Base-by-base conservation (phyloP, 2,329 filamentous ascomycete genomes). In the Monilinia fructicola region DNA sequence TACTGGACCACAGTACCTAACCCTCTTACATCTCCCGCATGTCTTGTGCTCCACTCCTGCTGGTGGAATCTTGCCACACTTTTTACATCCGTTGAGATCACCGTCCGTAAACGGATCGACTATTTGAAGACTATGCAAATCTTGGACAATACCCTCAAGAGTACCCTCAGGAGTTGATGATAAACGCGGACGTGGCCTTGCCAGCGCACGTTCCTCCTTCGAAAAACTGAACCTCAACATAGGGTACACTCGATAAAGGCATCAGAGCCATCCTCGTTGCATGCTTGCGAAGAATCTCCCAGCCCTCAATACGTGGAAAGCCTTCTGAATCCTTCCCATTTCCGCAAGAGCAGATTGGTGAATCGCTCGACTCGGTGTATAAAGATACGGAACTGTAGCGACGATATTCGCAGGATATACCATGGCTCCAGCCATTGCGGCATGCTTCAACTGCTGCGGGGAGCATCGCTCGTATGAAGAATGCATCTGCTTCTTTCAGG, bases 371-470 rank as follows among this genome's bases (percentile, higher is more conserved):
- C 11, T 31, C 12, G 9, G 18, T 64, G 11, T 42, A 64, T 2
- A 18, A 9, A 1, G 52, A 31, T 18, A 54, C 14, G 7, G 38
- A 44, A 52, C 26, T 31, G 18, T 28, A 46, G 7, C 21, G 26
- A 7, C 26, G 21, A 21, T 64, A 64, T 21, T 55, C 26, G n/a
- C 67, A 68, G 0, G 18, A 14, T 1, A 42, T 2, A 5, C 9
- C n/a, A 35, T 69, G 69, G 10, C 48, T 9, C 69, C 69, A 71
- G 5, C 16, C n/a, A 9, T 31, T 58, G 38, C 68, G 64, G 44
- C 65, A 67, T 11, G 64, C 56, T 54, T 71, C 68, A 5, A 67
- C 65, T 6, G 56, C 21, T 16, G 66, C 64, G 0, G 68, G 68
- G 5, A 69, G 44, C 12, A 64, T 52, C 42, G 50, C 6, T 48